These are phyloP conservation scores for Phytopythium chamaehyphon DNA, from an alignment of 352 stramenopile genomes.

Conservation along the genomic window DNA sequence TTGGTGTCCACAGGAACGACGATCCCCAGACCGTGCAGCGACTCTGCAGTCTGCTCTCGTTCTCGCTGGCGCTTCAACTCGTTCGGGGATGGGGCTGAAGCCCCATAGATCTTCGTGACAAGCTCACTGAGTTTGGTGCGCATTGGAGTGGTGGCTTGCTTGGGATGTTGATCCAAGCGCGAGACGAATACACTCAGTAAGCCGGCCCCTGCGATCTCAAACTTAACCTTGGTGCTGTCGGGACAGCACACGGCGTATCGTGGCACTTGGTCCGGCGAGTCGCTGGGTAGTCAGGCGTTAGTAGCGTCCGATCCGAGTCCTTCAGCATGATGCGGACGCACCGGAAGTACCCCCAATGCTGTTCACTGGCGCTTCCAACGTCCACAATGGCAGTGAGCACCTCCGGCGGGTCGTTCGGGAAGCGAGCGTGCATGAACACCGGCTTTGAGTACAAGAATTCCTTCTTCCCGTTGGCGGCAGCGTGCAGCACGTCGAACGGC, in stretches of 20 bases:
- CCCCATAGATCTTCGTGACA: constrained; percentile 8
- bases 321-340: constrained; percentile 6
- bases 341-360: constrained; percentile 57
- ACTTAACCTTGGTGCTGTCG: constrained; percentile 24
- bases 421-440: constrained; percentile 47
- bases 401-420: constrained; percentile 51
- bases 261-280: constrained; percentile 33
- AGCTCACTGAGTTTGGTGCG: constrained; percentile 11
- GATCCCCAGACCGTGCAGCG: constrained; percentile 45
- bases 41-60: constrained; percentile 23
- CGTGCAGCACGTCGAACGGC: constrained; percentile 44
- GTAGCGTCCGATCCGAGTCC: too few species aligned
- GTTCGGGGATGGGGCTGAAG: constrained; percentile 7
- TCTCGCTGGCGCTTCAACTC: constrained; percentile 23
- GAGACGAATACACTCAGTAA: constrained; percentile 35
- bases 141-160: constrained; percentile 8
- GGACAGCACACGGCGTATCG: constrained; percentile 33
- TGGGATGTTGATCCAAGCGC: constrained; percentile 1
- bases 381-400: constrained; percentile 32
- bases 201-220: constrained; percentile 27
- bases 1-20: constrained; percentile 45
- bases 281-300: constrained; percentile 17
- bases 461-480: constrained; percentile 4
- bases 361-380: constrained; percentile 8
- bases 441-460: constrained; percentile 28